Evolutionary conservation across 83 land plant species (phyloP).

Genomic region (Thuja plicata): DNA sequence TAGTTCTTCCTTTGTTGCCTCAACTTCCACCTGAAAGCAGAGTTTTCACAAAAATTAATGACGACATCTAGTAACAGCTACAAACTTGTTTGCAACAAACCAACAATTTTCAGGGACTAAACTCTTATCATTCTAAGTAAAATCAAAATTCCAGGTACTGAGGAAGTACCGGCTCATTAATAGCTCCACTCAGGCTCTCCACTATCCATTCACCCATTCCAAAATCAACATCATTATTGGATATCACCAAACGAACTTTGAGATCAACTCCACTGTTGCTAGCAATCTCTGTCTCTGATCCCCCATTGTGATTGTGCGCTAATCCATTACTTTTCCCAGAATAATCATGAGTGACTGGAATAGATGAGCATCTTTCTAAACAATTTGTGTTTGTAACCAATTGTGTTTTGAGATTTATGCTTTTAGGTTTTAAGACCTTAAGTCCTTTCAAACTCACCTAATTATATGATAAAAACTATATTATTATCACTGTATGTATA

Average conservation of each 20-base stretch:
- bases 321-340: conserved; percentile 10
- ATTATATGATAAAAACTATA: conserved; percentile 1
- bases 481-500: background rate
- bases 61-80: background rate
- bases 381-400: conserved; percentile 13
- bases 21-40: conserved; percentile 73
- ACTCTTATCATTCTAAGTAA: background rate
- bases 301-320: conserved; percentile 7
- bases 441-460: conserved; percentile 81
- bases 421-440: conserved; percentile 72
- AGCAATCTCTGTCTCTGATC: conserved; percentile 18
- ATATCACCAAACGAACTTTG: conserved; percentile 52
- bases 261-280: conserved; percentile 62
- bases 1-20: conserved; percentile 85
- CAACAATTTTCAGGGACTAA: background rate
- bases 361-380: conserved; percentile 1
- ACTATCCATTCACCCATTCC: conserved; percentile 70
- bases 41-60: background rate
- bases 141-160: background rate
- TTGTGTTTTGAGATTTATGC: conserved; percentile 2
- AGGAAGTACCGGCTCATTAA: conserved; percentile 71
- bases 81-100: background rate
- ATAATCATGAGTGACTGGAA: conserved; percentile 14
- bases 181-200: conserved; percentile 72
- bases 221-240: conserved; percentile 38